Evolutionary conservation across 2,329 filamentous ascomycete genomes (phyloP).

Genomic region (Diplodia intermedia): DNA sequence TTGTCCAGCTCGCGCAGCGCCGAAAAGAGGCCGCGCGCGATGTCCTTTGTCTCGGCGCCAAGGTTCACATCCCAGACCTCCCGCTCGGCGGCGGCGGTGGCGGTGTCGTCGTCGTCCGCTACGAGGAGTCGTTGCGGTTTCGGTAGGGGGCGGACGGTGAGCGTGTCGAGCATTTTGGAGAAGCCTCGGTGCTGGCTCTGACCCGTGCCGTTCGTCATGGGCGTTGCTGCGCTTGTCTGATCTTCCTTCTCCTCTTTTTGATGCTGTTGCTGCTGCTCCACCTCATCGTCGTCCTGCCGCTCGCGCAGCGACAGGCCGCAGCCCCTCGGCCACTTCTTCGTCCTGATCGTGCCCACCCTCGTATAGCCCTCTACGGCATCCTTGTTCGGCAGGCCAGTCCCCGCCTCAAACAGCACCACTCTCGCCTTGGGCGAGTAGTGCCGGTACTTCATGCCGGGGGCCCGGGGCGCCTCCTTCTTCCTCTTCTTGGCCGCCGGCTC

Average conservation of each 20-base stretch:
- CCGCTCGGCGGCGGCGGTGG: background rate
- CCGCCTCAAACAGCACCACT: slow-evolving; percentile 80
- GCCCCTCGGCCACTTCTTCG: slow-evolving; percentile 39
- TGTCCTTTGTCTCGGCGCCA: slow-evolving; percentile 71
- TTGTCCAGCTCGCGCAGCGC: slow-evolving; percentile 85
- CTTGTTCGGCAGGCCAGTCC: slow-evolving; percentile 42
- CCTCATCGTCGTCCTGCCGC: background rate
- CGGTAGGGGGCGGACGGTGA: slow-evolving; percentile 34
- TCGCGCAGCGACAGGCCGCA: slow-evolving; percentile 33
- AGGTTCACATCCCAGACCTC: slow-evolving; percentile 73
- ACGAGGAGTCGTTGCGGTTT: slow-evolving; percentile 22
- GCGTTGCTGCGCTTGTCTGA: background rate
- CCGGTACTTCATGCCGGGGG: slow-evolving; percentile 98
- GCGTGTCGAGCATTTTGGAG: slow-evolving; percentile 46
- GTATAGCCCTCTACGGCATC: slow-evolving; percentile 39
- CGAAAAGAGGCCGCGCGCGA: slow-evolving; percentile 88
- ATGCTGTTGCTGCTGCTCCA: background rate
- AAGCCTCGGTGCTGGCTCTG: slow-evolving; percentile 20
- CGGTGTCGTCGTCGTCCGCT: no score
- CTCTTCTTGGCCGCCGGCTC: slow-evolving; percentile 45
- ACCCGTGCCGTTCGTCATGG: background rate
- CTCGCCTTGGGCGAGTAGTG: slow-evolving; percentile 93
- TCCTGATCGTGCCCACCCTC: slow-evolving; percentile 52
- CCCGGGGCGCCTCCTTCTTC: slow-evolving; percentile 67
- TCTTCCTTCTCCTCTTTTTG: background rate